Base-by-base conservation (phyloP, 2,329 filamentous ascomycete genomes). In the Cryphonectria naterciae region DNA sequence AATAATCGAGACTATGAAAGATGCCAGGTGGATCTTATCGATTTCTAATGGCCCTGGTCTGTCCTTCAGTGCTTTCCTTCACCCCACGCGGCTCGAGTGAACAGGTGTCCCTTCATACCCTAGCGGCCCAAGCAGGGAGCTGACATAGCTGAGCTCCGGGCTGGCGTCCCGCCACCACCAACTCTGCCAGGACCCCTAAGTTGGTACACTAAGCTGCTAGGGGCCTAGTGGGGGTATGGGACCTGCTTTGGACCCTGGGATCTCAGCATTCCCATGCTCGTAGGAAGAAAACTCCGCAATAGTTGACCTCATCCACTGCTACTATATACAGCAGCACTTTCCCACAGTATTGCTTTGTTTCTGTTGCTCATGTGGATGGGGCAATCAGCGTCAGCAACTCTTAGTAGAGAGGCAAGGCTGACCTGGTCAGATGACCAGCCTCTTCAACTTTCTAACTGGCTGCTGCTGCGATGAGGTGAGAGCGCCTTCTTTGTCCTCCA, bases 1-100 rank as follows among this genome's bases (percentile, higher is more conserved):
- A 68, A 63, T 46, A 52, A 35, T 32, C 19, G 17, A 22, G 43
- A 32, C 28, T 32, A 39, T 43, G 43, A 64, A 68, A 68, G 60
- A 64, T 46, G 67, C 58, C 58, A 68, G 67, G 67, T 68, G 67
- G 67, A 64, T 64, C 67, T 68, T 68, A 68, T 68, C 67, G 67
- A 56, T 63, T 68, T 63, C 58, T 54, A 37, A 64, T 65, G 63
- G 63, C 43, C 63, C 63, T 61, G 58, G 32, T 10, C 58, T 19
- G 54, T 35, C 17, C 28, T 49, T 49, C n/a, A 4, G 41, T 49
- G 41, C 25, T 35, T 35, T 19, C 58, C 43, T 43, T 63, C 35
- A 49, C 58, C 28, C 43, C 39, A 39, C 46, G 15, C 66, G 15
- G 46, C 32, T 11, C 46, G 58, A 68, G 67, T 68, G 58, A 64